Conservation (phyloP, 306 rosid species). For the Spatholobus suberectus region DNA sequence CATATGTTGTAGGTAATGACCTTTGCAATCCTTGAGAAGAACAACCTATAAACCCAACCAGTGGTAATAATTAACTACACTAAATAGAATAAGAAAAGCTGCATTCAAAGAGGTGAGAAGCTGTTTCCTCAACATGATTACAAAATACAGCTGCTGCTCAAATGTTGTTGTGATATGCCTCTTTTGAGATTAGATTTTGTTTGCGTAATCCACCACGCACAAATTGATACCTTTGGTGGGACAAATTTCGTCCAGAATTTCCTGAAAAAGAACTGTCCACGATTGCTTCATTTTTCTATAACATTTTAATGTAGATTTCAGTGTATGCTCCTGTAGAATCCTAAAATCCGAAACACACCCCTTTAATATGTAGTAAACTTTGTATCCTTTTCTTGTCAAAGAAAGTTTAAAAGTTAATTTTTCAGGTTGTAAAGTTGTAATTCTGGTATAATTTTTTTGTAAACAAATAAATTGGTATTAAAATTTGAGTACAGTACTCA, state of each 20-base stretch:
- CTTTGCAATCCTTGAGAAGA: background rate
- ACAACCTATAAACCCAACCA: too few relatives aligned
- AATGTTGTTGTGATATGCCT: background rate
- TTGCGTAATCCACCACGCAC: too few relatives aligned
- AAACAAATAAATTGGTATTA: too few relatives aligned
- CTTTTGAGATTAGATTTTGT: background rate
- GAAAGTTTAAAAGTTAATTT: too few relatives aligned
- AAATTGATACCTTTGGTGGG: background rate
- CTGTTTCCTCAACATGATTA: too few relatives aligned
- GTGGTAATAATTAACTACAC: background rate
- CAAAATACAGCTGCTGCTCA: background rate
- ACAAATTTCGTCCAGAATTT: too few relatives aligned
- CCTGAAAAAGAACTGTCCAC: background rate
- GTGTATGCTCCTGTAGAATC: background rate
- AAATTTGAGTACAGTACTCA: too few relatives aligned
- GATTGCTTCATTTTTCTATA: background rate
- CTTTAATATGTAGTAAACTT: background rate
- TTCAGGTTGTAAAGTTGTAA: too few relatives aligned
- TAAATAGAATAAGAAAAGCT: background rate
- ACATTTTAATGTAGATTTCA: background rate
- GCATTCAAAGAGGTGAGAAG: too few relatives aligned
- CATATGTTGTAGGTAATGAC: background rate
- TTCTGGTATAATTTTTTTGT: background rate
- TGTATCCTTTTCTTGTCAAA: background rate
- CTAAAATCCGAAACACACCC: background rate